Conservation (phyloP, 2,329 filamentous ascomycete species). For the Trichoderma polysporum region DNA sequence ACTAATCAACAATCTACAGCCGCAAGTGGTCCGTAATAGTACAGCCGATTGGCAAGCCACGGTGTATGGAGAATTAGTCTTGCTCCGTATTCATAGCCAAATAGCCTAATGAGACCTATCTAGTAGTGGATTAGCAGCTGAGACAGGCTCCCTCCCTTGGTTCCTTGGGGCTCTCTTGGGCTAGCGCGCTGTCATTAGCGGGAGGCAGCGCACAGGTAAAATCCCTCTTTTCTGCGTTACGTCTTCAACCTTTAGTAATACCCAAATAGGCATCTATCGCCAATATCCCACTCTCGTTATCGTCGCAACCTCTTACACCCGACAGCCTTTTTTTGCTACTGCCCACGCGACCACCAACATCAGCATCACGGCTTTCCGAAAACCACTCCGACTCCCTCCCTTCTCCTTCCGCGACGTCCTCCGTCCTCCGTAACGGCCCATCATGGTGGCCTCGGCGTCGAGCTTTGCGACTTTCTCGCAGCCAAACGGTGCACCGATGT, state of each 20-base stretch:
- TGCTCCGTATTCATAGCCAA: too few species aligned
- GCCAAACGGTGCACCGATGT: background rate
- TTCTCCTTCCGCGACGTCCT: background rate
- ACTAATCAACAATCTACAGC: too few species aligned
- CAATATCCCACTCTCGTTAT: background rate
- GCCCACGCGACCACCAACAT: background rate
- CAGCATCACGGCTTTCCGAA: background rate
- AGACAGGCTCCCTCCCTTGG: background rate
- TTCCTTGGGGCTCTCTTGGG: background rate
- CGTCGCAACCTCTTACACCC: constrained; percentile 2
- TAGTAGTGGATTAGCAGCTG: background rate
- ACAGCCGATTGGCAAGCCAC: too few species aligned
- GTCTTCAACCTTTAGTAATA: background rate
- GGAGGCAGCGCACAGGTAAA: background rate
- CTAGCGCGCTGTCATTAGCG: background rate
- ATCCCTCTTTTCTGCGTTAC: background rate
- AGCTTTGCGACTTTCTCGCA: constrained; percentile 9
- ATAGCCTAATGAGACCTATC: background rate
- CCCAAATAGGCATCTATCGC: constrained; percentile 3
- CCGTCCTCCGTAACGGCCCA: background rate
- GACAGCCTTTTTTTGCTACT: background rate
- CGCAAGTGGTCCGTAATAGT: too few species aligned
- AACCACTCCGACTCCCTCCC: background rate
- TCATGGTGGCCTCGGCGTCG: constrained; percentile 16
- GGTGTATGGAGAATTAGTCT: too few species aligned